Evolutionary conservation across 768 basidiomycete genomes (phyloP).

Genomic region (Amanita fuliginea): DNA sequence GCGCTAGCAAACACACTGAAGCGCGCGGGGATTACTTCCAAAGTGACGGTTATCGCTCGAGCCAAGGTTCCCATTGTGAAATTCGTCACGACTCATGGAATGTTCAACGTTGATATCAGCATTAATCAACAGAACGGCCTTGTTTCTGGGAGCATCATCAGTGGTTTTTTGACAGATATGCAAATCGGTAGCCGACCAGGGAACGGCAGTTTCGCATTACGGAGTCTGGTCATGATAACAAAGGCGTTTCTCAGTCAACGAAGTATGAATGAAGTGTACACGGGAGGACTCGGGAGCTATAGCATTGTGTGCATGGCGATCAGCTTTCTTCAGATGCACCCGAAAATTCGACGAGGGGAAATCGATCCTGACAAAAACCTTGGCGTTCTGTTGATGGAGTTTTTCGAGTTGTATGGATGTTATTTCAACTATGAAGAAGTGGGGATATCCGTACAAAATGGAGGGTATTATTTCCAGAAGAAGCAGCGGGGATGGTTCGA

Average conservation of each 20-base stretch:
- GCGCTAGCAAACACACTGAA: slow-evolving; percentile 72
- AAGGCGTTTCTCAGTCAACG: slow-evolving; percentile 87
- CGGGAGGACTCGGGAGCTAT: slow-evolving; percentile 90
- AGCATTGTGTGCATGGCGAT: slow-evolving; percentile 89
- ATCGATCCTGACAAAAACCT: slow-evolving; percentile 83
- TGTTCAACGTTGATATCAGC: slow-evolving; percentile 87
- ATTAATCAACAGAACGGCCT: slow-evolving; percentile 87
- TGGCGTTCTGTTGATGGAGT: slow-evolving; percentile 92
- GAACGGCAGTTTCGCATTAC: slow-evolving; percentile 51
- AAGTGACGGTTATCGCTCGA: slow-evolving; percentile 82
- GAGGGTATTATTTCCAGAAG: slow-evolving; percentile 87
- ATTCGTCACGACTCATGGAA: slow-evolving; percentile 73
- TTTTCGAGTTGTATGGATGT: slow-evolving; percentile 90
- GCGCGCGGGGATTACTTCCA: slow-evolving; percentile 55
- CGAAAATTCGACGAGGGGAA: slow-evolving; percentile 81
- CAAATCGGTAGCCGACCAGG: slow-evolving; percentile 16
- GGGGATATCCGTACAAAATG: slow-evolving; percentile 80
- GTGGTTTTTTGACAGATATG: slow-evolving; percentile 64
- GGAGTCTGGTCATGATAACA: slow-evolving; percentile 75
- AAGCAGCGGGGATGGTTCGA: slow-evolving; percentile 72
- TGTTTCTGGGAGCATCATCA: slow-evolving; percentile 67
- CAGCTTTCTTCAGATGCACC: slow-evolving; percentile 96
- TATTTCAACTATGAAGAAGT: slow-evolving; percentile 88
- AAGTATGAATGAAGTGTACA: slow-evolving; percentile 96
- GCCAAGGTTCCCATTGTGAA: slow-evolving; percentile 97